Base-by-base conservation (phyloP, 805 yeast genomes). In the Kuraishia cidri region DNA sequence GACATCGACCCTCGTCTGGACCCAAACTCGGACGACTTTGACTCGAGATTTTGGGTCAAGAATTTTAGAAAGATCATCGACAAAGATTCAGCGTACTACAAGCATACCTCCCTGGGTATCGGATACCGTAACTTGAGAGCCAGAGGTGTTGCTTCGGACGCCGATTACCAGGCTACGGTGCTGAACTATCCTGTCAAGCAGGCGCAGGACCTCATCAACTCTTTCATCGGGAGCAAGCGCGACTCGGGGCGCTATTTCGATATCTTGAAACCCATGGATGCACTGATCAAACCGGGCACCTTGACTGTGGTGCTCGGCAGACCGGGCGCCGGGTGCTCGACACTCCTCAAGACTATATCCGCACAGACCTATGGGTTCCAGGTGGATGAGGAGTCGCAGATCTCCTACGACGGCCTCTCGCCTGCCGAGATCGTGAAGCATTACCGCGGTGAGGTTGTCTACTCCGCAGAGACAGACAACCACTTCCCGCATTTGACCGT, bases 311-410 rank as follows among this genome's bases (percentile, higher is more conserved):
- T 81, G 8, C 59, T 81, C 29, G 90, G 92, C 36, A 69, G 88
- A 54, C 90, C 90, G 1, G 90, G 90, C 46, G 73, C 85, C n/a
- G 86, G 87, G 41, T 79, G 86, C 51, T 69, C 84, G 3, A 77
- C 86, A 0, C 57, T 78, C 31, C 58, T 79, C 44, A 77, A 77
- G 44, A 68, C 81, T 4, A 60, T 77, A 25, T 60, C 79, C 24
- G 50, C 75, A 23, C 70, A 74, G 34, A 72, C 81, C 5, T 69
- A 72, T 46, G 84, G 84, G 38, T 74, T 72, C 49, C 48, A 66
- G 21, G 44, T 77, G 21, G 72, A 62, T 24, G 37, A 52, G 26
- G 66, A 63, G 21, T 64, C 81, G 2, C 40, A 42, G 5, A 59
- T 76, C 21, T 55, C 67, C 8, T 77, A 71, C 50, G 72, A 67